Base-by-base conservation (phyloP, 2,329 filamentous ascomycete genomes). In the Xylaria sp. region DNA sequence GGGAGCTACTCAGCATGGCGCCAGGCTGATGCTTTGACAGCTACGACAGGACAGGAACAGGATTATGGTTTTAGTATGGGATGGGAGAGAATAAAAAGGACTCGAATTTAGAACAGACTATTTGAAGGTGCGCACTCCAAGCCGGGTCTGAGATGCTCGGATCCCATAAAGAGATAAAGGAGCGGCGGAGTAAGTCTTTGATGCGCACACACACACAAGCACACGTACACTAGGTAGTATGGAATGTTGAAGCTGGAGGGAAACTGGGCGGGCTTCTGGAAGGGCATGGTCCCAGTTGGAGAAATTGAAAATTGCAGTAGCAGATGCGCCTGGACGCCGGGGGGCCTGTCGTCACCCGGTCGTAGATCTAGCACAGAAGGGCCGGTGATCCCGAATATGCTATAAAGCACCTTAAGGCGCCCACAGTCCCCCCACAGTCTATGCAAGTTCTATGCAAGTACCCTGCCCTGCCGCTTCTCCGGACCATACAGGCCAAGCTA, bases 1-100 rank as follows among this genome's bases (percentile, higher is more conserved):
- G 74, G 63, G 86, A 84, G 72, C 82, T 83, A 77, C 87, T 86
- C 81, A 91, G 82, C 88, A 91, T 91, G 77, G 74, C 81, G 77
- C 72, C 70, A 68, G 66, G 67, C 66, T 70, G 66, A 73, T 71
- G 70, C 69, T 69, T 63, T 44, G 51, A 66, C 58, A 59, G 52
- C 54, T 63, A 51, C 29, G 40, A 44, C 46, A 47, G 48, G 51
- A 53, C 43, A 42, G 39, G 38, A 59, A 59, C 58, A 55, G 52
- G 47, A 48, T n/a, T n/a, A n/a, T n/a, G n/a, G n/a, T n/a, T n/a
- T 19, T 39, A 44, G 54, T 48, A 22, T 21, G 5, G 37, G 38
- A 44, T 24, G 44, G 24, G 50, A 46, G 38, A 44, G 44, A 45
- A n/a, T n/a, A n/a, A n/a, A 46, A 50, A 44, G 24, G 16, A 17